phyloP scores from a whole-genome alignment of 2,329 filamentous ascomycete genomes.

The Cordyceps cateniannulata region DNA sequence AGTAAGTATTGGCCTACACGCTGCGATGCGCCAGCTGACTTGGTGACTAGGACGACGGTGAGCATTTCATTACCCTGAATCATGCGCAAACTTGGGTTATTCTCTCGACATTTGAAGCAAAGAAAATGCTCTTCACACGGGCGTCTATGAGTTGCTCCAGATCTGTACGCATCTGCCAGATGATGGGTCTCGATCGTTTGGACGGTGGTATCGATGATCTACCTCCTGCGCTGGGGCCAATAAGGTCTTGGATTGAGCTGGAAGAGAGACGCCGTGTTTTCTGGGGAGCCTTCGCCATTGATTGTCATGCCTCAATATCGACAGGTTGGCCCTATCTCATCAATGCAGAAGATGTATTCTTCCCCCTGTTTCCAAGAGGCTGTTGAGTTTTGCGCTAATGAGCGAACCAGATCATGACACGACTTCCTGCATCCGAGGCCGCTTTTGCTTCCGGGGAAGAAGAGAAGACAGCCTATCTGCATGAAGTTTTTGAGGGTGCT shows the following conservation, averaged over 20 bases:
- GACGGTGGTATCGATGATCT: slow-evolving; percentile 60
- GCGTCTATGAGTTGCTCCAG: slow-evolving; percentile 77
- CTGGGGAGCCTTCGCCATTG: slow-evolving; percentile 77
- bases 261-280: slow-evolving; percentile 76
- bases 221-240: slow-evolving; percentile 66
- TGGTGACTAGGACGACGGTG: slow-evolving; percentile 56
- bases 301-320: slow-evolving; percentile 79
- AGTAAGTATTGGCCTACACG: slow-evolving; percentile 26
- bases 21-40: background rate
- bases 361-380: background rate
- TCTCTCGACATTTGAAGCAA: slow-evolving; percentile 73
- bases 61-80: slow-evolving; percentile 69
- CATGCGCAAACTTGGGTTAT: slow-evolving; percentile 78
- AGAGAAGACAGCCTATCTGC: slow-evolving; percentile 56
- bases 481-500: slow-evolving; percentile 56
- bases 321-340: slow-evolving; percentile 86
- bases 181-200: slow-evolving; percentile 78
- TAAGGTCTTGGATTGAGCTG: slow-evolving; percentile 71
- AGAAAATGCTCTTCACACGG: slow-evolving; percentile 75
- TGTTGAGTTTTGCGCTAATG: background rate
- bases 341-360: slow-evolving; percentile 58
- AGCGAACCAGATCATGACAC: slow-evolving; percentile 56
- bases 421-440: slow-evolving; percentile 73
- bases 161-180: slow-evolving; percentile 63
- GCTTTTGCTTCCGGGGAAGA: slow-evolving; percentile 62